Base-by-base conservation (phyloP, 2,329 filamentous ascomycete species). In the Chrysoporthe cubensis region DNA sequence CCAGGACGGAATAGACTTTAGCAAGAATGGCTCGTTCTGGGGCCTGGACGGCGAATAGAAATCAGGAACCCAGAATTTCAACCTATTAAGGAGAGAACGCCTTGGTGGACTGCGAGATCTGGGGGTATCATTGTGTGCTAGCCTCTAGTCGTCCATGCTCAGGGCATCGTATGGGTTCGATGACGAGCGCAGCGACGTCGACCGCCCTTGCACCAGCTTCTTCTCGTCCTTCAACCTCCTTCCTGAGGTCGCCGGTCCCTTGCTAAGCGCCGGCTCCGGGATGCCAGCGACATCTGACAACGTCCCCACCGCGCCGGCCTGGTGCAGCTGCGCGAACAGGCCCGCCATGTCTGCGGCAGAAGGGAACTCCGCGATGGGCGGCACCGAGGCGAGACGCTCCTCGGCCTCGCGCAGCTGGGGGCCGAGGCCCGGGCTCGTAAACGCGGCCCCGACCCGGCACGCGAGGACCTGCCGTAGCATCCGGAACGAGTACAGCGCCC, bases 401-500 rank as follows among this genome's bases (percentile, higher is more conserved):
- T 65, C 9, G 34, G 69, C 18, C 26, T 58, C 56, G 14, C 43
- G 18, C 26, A 63, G 56, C 18, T 56, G 64, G 11, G n/a, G 32
- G 37, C 2, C 44, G 52, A 61, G 63, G 21, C 14, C 34, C n/a
- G 52, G 18, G 37, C 16, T 60, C 34, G 44, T 46, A 16, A 59
- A 61, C 3, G 64, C 21, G 14, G 11, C 42, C 46, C 59, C 66
- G 40, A 42, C 40, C 43, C 32, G 52, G 42, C 59, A 67, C 26
- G 26, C 78, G 2, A 85, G 70, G 4, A 88, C 74, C 73, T 89
- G 87, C 68, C 78, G 78, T 26, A 85, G 74, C 69, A 88, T 85
- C 56, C 88, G 82, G 1, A 91, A 74, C 0, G 89, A 91, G 73
- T 91, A 91, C 6, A 87, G 76, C 0, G 83, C 80, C 4, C 86